phyloP scores from a whole-genome alignment of 2,329 filamentous ascomycete genomes.

The Beauveria brongniartii region DNA sequence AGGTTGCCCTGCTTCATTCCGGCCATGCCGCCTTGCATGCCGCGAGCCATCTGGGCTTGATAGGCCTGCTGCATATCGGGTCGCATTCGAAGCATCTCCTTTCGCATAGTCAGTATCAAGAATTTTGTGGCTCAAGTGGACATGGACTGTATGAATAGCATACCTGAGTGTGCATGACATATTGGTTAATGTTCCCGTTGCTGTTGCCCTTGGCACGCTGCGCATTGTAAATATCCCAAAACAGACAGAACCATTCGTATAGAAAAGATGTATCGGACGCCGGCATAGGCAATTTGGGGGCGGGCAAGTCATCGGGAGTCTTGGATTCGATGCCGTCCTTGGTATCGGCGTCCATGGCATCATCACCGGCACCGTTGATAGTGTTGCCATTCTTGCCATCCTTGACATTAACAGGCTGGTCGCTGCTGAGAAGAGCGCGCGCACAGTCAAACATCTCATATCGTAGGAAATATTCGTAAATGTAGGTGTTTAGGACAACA shows the following conservation, averaged over 20 bases:
- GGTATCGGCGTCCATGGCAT: constrained; percentile 73
- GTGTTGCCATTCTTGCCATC: constrained; percentile 62
- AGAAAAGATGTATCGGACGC: constrained; percentile 72
- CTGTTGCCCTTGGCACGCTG: constrained; percentile 60
- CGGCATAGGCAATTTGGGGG: constrained; percentile 58
- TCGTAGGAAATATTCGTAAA: constrained; percentile 86
- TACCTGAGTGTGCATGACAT: constrained; percentile 79
- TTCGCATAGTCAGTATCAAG: constrained; percentile 66
- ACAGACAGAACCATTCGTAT: constrained; percentile 96
- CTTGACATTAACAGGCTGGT: constrained; percentile 61
- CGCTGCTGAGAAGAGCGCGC: constrained; percentile 59
- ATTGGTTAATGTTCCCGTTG: constrained; percentile 59
- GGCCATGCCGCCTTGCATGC: constrained; percentile 54
- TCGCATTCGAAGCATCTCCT: constrained; percentile 69
- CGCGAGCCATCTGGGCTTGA: constrained; percentile 58
- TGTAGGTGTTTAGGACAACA: constrained; percentile 70
- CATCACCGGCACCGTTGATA: constrained; percentile 61
- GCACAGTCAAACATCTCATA: constrained; percentile 80
- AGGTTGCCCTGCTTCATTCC: constrained; percentile 51
- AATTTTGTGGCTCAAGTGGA: constrained; percentile 38
- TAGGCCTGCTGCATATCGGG: constrained; percentile 49
- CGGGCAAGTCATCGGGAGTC: constrained; percentile 71
- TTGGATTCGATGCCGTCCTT: constrained; percentile 72
- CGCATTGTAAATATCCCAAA: constrained; percentile 91
- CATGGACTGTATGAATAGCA: constrained; percentile 20